Conservation (phyloP, 2,329 filamentous ascomycete species). For the Alternaria hordeiaustralica region DNA sequence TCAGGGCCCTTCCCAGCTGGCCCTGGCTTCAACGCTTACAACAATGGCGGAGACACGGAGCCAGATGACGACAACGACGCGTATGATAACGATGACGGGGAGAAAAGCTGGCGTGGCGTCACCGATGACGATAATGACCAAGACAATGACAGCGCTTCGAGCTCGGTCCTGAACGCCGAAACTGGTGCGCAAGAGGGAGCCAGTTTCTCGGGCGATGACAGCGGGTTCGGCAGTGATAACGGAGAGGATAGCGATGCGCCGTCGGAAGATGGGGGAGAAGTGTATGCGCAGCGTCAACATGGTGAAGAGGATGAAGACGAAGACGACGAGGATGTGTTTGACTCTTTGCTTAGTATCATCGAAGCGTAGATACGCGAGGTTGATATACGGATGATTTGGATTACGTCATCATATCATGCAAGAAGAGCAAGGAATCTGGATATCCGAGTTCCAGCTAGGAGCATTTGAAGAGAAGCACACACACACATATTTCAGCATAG, state of each 20-base stretch:
- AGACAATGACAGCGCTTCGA: constrained; percentile 35
- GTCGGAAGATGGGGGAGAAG: constrained; percentile 15
- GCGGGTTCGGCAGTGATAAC: constrained; percentile 38
- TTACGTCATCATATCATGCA: not conserved
- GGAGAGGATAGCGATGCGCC: constrained; percentile 25
- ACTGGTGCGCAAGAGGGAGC: constrained; percentile 38
- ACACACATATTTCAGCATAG: not conserved
- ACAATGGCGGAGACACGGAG: constrained; percentile 43
- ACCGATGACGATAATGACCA: constrained; percentile 35
- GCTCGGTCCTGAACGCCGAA: constrained; percentile 23
- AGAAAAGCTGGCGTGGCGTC: constrained; percentile 41
- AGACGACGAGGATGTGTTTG: constrained; percentile 28
- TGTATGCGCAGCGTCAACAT: constrained; percentile 13
- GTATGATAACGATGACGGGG: constrained; percentile 33
- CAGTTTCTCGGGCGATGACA: constrained; percentile 46
- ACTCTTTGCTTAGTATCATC: constrained; percentile 29
- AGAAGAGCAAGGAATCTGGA: not conserved
- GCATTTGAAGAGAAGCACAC: not conserved
- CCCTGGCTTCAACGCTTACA: constrained; percentile 28
- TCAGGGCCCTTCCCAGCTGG: constrained; percentile 56
- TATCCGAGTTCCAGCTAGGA: not conserved
- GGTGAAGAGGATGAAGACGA: constrained; percentile 14
- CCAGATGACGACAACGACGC: constrained; percentile 44
- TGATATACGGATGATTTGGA: not conserved
- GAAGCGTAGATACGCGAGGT: constrained; percentile 12